Percentiles rank a stretch among this genome's conserved stretches.
Conservation (phyloP, 2,329 filamentous ascomycete species). For the Pseudogymnoascus destructans region DNA sequence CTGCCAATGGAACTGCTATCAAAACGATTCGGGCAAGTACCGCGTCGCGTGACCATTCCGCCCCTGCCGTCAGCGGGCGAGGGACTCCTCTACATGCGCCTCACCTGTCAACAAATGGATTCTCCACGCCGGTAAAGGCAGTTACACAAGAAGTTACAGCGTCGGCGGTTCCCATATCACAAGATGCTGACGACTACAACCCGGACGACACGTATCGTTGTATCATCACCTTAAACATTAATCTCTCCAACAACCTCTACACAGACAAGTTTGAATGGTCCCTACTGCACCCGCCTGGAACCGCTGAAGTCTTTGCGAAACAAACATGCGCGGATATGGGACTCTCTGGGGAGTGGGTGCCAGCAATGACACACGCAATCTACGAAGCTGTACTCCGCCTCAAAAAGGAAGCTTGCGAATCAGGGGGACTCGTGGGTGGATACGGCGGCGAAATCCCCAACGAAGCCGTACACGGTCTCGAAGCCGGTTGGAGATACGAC, state of each 20-base stretch:
- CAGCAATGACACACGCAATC: slow-evolving; percentile 88
- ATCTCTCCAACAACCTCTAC: slow-evolving; percentile 80
- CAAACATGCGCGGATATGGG: slow-evolving; percentile 88
- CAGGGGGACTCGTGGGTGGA: slow-evolving; percentile 69
- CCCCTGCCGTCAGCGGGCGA: slow-evolving; percentile 35
- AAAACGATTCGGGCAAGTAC: slow-evolving; percentile 24
- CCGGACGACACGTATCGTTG: slow-evolving; percentile 92
- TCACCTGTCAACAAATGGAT: slow-evolving; percentile 28
- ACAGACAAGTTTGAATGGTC: slow-evolving; percentile 99
- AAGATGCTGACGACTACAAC: slow-evolving; percentile 63
- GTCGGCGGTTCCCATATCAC: slow-evolving; percentile 48
- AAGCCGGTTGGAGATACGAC: slow-evolving; percentile 92
- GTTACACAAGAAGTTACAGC: slow-evolving; percentile 45
- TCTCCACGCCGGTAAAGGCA: slow-evolving; percentile 35
- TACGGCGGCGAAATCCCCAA: slow-evolving; percentile 67
- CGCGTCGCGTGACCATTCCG: slow-evolving; percentile 29
- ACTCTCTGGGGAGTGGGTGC: slow-evolving; percentile 82
- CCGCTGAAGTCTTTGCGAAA: slow-evolving; percentile 83
- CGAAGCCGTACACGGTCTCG: slow-evolving; percentile 66
- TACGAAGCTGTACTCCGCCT: slow-evolving; percentile 86
- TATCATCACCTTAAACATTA: slow-evolving; percentile 81
- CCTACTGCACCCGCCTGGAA: slow-evolving; percentile 76
- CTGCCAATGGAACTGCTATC: slow-evolving; percentile 24
- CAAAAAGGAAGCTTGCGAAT: slow-evolving; percentile 94
- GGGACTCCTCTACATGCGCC: slow-evolving; percentile 44